Base-by-base conservation (phyloP, 2,329 filamentous ascomycete genomes). In the Penicillium sp. region DNA sequence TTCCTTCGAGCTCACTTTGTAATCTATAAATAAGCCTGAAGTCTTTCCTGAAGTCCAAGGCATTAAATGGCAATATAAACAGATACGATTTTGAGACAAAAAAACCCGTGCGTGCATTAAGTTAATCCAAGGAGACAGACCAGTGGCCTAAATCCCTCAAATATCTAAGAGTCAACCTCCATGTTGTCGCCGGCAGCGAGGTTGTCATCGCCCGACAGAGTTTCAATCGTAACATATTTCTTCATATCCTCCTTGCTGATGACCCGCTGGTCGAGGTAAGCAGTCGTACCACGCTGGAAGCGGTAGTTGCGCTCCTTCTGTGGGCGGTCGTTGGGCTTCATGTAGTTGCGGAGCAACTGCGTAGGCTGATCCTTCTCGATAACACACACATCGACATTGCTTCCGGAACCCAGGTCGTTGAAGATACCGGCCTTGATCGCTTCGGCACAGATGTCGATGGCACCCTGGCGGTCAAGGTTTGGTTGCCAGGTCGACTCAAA, bases 341-440 rank as follows among this genome's bases (percentile, higher is more conserved):
- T 89, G 81, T 90, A 94, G 79, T 96, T 96, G 70, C 94, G 85
- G 83, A 95, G 83, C 72, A 99, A 78, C 64, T 79, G 67, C 27
- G 90, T 94, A 27, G 94, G 96, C 86, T 96, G 97, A 67, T 97
- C 92, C 68, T 88, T 84, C 58, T 93, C 96, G 72, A 99, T 99
- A 68, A 99, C 85, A 61, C 92, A 93, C 32, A 99, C 90, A 71
- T 99, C 95, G 54, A 99, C 94, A 73, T 99, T 99, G 73, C 91
- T 96, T 67, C 94, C 94, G 3, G 92, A 97, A 13, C 94, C 94
- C 73, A 99, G 74, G 77, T 99, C 94, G 82, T 99, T 99, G 82
- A 94, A 99, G 78, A 99, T 96, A 87, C 94, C 94, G 10, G 95
- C 89, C 79, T 92, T 82, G 70, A 99, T 97, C 44, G 93, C 93